phyloP scores from a whole-genome alignment of 345 rosid genomes.

The Euphorbia lathyris region DNA sequence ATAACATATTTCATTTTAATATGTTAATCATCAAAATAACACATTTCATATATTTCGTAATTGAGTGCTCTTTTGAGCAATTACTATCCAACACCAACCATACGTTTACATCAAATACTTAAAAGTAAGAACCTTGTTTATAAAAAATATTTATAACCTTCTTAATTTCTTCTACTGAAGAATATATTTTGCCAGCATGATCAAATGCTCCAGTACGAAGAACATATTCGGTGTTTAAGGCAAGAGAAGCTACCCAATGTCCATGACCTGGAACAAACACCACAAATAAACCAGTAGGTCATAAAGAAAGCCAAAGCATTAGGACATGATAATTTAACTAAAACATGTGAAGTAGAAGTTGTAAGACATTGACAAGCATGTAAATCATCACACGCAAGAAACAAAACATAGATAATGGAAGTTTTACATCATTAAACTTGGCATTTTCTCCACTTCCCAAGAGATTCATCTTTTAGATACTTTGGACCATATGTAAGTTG shows the following conservation, averaged over 20 bases:
- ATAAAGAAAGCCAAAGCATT: not conserved
- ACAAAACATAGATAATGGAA: too few relatives aligned
- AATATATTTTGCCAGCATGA: slow-evolving; percentile 73
- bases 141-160: slow-evolving; percentile 42
- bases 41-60: too few relatives aligned
- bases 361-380: too few relatives aligned
- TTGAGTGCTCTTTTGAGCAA: too few relatives aligned
- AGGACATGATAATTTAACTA: not conserved
- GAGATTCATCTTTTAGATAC: slow-evolving; percentile 52
- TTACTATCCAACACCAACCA: too few relatives aligned
- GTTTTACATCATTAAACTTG: too few relatives aligned
- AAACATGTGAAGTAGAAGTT: not conserved
- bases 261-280: slow-evolving; percentile 67
- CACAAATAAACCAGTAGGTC: slow-evolving; percentile 6
- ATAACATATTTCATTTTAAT: too few relatives aligned
- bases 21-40: too few relatives aligned
- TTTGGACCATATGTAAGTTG: slow-evolving; percentile 80
- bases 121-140: too few relatives aligned
- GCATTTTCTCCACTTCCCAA: not conserved
- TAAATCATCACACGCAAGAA: too few relatives aligned
- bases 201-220: slow-evolving; percentile 96
- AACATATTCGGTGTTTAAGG: slow-evolving; percentile 88
- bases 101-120: too few relatives aligned
- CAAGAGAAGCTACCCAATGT: slow-evolving; percentile 96
- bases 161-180: slow-evolving; percentile 77